A percentile compares a stretch with the other conserved stretches of the same genome.
phyloP scores from a whole-genome alignment of 1,284 basidiomycete genomes.

The Rhodotorula sp. region DNA sequence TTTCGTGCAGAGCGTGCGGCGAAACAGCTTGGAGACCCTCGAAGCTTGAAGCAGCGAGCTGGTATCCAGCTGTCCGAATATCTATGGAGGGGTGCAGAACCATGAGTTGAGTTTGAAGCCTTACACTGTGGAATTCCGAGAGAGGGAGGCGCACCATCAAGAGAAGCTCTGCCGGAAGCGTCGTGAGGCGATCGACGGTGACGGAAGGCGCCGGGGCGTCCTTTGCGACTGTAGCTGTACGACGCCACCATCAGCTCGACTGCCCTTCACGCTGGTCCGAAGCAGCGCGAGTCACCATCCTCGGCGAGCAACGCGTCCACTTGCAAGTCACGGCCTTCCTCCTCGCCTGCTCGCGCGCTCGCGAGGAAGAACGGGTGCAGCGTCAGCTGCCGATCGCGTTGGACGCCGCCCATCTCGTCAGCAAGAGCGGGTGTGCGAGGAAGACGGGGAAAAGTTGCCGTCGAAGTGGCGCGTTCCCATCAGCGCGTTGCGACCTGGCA shows the following conservation, averaged over 20 bases:
- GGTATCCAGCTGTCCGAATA: background rate
- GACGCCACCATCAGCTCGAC: too few species aligned
- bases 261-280: too few species aligned
- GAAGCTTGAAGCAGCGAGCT: constrained; percentile 5
- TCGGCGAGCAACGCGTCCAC: background rate
- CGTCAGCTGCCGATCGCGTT: background rate
- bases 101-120: too few species aligned
- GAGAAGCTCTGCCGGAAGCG: background rate
- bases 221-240: too few species aligned
- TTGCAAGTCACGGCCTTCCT: background rate
- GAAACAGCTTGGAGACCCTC: background rate
- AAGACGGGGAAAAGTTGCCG: background rate
- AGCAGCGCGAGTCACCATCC: too few species aligned
- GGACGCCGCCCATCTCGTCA: background rate
- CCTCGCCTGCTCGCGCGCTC: background rate
- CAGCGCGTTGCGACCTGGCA: background rate
- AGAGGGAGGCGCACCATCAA: background rate
- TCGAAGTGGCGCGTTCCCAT: background rate
- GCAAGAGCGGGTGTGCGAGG: background rate
- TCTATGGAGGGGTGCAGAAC: background rate
- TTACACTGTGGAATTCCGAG: too few species aligned
- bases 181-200: background rate
- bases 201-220: too few species aligned
- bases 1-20: background rate
- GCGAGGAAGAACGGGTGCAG: background rate